Base-by-base conservation (phyloP, 495 filamentous ascomycete species). In the Penicillium antarcticum region DNA sequence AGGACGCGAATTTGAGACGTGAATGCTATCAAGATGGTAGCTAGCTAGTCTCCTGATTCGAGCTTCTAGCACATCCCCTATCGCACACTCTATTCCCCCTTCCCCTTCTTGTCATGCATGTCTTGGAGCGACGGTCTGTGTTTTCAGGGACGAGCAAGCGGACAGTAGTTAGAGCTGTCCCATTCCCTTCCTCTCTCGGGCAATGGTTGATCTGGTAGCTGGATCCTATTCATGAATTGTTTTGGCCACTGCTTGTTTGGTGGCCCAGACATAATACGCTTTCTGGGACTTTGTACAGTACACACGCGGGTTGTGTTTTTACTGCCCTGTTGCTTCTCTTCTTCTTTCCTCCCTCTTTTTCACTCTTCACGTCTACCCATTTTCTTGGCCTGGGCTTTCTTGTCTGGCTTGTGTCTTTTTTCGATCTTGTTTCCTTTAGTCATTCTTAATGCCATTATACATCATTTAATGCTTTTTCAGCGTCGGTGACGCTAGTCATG, bases 121-220 rank as follows among this genome's bases (percentile, higher is more conserved):
- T 66, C 57, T 68, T 65, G 71, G 69, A 65, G 65, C 69, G 65
- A 62, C 52, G 70, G 64, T 66, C 56, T 60, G 52, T 63, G 62
- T 48, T 69, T 59, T 55, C 16, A 24, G 52, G 58, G 56, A 56
- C 40, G 24, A 33, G 32, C 21, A 37, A 55, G 52, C 29, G 31
- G 53, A 51, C 31, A 35, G 48, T 46, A 32, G 37, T 48, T 35
- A 12, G 16, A 41, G 56, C 33, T 58, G 56, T 55, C 40, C 36
- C 57, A 53, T 47, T 55, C 40, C 36, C 57, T 57, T 47, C 21
- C 52, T 16, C 42, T 39, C 46, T 41, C 10, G 29, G 24, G 57
- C 48, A 54, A 51, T 40, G 53, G 26, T 59, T 53, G 52, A 33
- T 52, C 45, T 59, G 48, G 58, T 43, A 51, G 58, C 52, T 53